Conservation (phyloP, 768 basidiomycete genomes). For the Kwoniella dejecticola region DNA sequence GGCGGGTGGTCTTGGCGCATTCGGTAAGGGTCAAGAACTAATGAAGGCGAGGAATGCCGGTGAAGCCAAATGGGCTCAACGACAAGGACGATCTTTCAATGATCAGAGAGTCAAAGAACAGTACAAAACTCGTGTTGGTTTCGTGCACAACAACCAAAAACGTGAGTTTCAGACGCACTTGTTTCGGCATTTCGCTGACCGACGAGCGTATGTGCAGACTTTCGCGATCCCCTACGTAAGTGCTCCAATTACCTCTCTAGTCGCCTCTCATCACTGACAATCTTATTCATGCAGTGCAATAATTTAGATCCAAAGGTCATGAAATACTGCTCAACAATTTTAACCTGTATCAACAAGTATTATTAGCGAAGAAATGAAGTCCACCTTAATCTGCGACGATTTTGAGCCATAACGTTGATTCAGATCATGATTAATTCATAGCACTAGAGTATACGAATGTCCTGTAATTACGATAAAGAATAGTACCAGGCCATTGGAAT, state of each 20-base stretch:
- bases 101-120: conserved; percentile 77
- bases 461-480: no score
- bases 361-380: no score
- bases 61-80: conserved; percentile 87
- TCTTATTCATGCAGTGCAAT: conserved; percentile 31
- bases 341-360: no score
- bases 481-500: no score
- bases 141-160: conserved; percentile 81
- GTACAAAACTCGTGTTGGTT: conserved; percentile 80
- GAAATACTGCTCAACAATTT: no score
- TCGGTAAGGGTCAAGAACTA: conserved; percentile 75
- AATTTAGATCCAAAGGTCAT: no score
- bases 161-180: conserved; percentile 34
- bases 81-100: conserved; percentile 78
- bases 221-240: conserved; percentile 48
- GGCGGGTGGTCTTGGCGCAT: conserved; percentile 84
- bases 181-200: neutral
- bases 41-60: conserved; percentile 91
- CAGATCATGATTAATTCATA: no score
- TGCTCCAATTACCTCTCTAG: no score
- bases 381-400: no score
- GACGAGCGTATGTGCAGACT: conserved; percentile 26
- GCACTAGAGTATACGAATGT: no score
- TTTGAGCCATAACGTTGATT: no score
- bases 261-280: conserved; percentile 10